phyloP scores from a whole-genome alignment of 257 asterid genomes.

The Cinchona pubescens region DNA sequence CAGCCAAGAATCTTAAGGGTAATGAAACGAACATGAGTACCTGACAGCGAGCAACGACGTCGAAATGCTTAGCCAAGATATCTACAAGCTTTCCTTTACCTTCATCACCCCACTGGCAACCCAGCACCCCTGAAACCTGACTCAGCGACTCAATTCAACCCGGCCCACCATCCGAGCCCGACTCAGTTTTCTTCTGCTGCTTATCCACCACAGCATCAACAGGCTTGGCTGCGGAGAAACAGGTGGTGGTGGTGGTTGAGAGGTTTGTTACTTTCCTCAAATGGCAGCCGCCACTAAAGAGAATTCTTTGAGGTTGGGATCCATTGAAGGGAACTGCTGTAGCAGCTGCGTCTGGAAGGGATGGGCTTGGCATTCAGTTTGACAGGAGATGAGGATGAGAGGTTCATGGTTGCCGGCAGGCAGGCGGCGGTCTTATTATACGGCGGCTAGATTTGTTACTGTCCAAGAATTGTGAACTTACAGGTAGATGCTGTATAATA shows the following conservation, averaged over 20 bases:
- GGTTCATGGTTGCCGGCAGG: slow-evolving; percentile 11
- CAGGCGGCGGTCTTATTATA: neutral
- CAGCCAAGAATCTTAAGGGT: too few species aligned
- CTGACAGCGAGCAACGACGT: slow-evolving; percentile 97
- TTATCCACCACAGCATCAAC: slow-evolving; percentile 22
- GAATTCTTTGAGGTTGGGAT: slow-evolving; percentile 9
- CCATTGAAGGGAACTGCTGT: slow-evolving; percentile 20
- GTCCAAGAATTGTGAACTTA: too few species aligned
- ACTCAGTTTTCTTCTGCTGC: slow-evolving; percentile 23
- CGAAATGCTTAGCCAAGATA: slow-evolving; percentile 80
- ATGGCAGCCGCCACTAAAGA: neutral
- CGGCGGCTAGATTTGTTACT: too few species aligned
- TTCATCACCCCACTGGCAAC: slow-evolving; percentile 99
- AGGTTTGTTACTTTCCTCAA: slow-evolving; percentile 6
- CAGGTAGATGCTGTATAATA: too few species aligned
- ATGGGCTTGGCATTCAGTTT: slow-evolving; percentile 16
- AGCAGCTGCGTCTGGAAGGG: slow-evolving; percentile 4
- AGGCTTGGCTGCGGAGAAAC: slow-evolving; percentile 19
- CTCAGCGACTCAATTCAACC: slow-evolving; percentile 71
- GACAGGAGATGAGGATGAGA: slow-evolving; percentile 18
- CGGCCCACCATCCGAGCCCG: slow-evolving; percentile 22
- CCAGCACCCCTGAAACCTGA: slow-evolving; percentile 92
- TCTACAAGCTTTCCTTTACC: slow-evolving; percentile 97
- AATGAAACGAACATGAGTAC: slow-evolving; percentile 23
- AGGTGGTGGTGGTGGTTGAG: neutral